Evolutionary conservation across 768 basidiomycete species (phyloP).

Genomic region (Dentipellis sp.): DNA sequence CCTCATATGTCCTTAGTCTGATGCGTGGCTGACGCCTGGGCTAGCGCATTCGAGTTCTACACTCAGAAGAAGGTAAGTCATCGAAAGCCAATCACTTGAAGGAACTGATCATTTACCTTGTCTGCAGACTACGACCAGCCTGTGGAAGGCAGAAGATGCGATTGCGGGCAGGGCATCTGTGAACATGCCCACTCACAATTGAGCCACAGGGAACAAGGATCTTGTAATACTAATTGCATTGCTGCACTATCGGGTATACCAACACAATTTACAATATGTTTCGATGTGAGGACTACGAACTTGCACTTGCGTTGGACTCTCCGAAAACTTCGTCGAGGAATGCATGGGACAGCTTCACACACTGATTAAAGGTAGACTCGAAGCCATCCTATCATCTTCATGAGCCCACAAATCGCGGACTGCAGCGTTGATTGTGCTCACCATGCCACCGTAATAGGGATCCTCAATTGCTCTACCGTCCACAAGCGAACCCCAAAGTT

Average conservation of each 20-base stretch:
- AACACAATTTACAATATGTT: background rate
- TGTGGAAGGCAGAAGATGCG: conserved; percentile 88
- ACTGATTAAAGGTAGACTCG: conserved; percentile 71
- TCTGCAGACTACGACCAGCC: conserved; percentile 75
- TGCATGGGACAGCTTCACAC: conserved; percentile 62
- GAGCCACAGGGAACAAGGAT: conserved; percentile 13
- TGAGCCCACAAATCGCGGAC: background rate
- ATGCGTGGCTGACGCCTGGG: conserved; percentile 2
- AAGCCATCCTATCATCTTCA: conserved; percentile 48
- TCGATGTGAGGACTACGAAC: background rate
- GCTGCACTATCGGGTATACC: background rate
- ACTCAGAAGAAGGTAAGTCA: conserved; percentile 78
- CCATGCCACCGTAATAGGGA: conserved; percentile 73
- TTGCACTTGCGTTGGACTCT: conserved; percentile 6
- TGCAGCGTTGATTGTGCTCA: conserved; percentile 23
- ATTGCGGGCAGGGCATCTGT: conserved; percentile 72
- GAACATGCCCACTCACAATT: conserved; percentile 77
- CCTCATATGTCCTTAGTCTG: background rate
- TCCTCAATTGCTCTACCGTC: conserved; percentile 68
- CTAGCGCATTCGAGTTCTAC: conserved; percentile 87
- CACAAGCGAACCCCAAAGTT: conserved; percentile 75
- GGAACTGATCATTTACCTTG: background rate
- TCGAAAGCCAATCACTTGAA: too few relatives aligned
- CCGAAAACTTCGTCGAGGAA: conserved; percentile 62
- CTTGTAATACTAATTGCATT: background rate